Conservation (phyloP, 169 alveolate genomes). For the Plasmodium reichenowi region DNA sequence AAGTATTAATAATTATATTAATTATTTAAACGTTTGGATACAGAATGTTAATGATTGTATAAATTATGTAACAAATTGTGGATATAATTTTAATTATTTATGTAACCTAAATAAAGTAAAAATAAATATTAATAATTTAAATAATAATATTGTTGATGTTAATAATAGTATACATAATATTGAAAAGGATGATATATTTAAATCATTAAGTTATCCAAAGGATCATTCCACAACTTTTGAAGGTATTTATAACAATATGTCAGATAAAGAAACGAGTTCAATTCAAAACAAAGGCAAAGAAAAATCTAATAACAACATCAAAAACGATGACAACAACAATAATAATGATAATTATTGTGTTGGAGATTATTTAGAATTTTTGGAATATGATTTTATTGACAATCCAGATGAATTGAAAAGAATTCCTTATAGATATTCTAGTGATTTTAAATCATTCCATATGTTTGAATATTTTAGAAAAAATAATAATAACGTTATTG, state of each 20-base stretch:
- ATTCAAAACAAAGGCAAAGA: neutral
- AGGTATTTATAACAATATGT: neutral
- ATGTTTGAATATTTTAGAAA: conserved; percentile 73
- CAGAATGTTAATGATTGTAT: conserved; percentile 8
- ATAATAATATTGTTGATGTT: conserved; percentile 22
- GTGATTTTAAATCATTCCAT: conserved; percentile 51
- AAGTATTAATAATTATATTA: conserved; percentile 17
- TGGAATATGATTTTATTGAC: conserved; percentile 19
- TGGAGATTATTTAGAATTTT: conserved; percentile 19
- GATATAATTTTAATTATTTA: conserved; percentile 25
- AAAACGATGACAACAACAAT: neutral
- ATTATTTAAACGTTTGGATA: conserved; percentile 16
- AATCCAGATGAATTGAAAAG: conserved; percentile 56
- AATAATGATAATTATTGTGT: conserved; percentile 1
- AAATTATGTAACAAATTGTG: conserved; percentile 2
- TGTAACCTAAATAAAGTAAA: conserved; percentile 29
- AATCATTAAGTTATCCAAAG: neutral
- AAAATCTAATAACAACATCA: neutral
- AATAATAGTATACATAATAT: conserved; percentile 11
- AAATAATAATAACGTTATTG: conserved; percentile 68
- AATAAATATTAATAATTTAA: conserved; percentile 9
- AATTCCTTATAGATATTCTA: conserved; percentile 32
- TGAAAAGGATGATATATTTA: neutral
- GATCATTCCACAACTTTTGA: neutral
- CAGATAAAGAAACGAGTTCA: neutral